Evolutionary conservation across 371 early-diverging fungal species (phyloP).

Genomic region (Saksenaea vasiformis): DNA sequence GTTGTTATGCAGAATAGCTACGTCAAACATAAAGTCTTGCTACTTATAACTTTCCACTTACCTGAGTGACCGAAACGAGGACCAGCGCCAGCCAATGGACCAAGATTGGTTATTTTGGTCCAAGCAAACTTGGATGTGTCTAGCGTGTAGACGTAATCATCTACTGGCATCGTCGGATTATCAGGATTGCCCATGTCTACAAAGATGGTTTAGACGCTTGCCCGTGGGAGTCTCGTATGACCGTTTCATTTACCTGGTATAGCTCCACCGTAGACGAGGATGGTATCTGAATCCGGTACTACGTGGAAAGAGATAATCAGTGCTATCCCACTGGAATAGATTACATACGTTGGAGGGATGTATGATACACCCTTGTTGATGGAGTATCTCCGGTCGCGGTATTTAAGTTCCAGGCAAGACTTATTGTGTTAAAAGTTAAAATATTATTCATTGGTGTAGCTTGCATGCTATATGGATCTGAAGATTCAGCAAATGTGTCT

Average conservation of each 20-base stretch:
- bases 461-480: not conserved
- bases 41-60: slow-evolving; percentile 3
- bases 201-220: not conserved
- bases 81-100: slow-evolving; percentile 15
- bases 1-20: slow-evolving; percentile 15
- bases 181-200: not conserved
- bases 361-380: slow-evolving; percentile 16
- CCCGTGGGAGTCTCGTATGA: not conserved
- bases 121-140: slow-evolving; percentile 7
- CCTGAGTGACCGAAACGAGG: slow-evolving; percentile 27
- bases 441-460: slow-evolving; percentile 12
- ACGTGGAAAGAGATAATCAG: not conserved
- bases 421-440: slow-evolving; percentile 8
- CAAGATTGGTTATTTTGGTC: slow-evolving; percentile 7
- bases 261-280: not conserved
- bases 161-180: slow-evolving; percentile 5
- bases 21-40: not conserved
- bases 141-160: slow-evolving; percentile 16
- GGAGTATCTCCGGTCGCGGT: slow-evolving; percentile 2
- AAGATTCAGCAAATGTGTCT: not conserved
- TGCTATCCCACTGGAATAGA: not conserved
- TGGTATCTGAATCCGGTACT: not conserved
- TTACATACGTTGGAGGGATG: slow-evolving; percentile 10
- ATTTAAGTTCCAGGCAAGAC: not conserved
- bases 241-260: not conserved